Percentiles rank a stretch among this genome's conserved stretches.
Evolutionary conservation across 2,329 filamentous ascomycete species (phyloP).

Genomic region (Thielaviopsis cerberus): DNA sequence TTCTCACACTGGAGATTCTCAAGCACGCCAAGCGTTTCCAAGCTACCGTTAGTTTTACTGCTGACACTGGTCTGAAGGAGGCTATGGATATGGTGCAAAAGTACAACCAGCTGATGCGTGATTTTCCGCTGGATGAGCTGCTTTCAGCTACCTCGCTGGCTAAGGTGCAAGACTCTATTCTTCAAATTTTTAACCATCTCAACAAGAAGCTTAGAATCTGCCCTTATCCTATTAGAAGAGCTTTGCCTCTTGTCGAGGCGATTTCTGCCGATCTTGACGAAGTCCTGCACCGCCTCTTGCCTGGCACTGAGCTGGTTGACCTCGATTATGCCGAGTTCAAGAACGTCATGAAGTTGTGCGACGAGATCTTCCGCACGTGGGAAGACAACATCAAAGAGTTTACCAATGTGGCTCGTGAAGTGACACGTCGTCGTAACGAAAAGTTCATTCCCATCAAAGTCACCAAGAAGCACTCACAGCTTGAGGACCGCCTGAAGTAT

Average conservation of each 20-base stretch:
- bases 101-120: constrained; percentile 96
- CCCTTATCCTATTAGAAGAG: constrained; percentile 81
- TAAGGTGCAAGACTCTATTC: constrained; percentile 76
- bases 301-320: constrained; percentile 75
- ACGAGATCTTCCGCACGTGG: constrained; percentile 79
- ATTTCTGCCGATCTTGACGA: constrained; percentile 86
- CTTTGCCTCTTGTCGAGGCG: constrained; percentile 83
- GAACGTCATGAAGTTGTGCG: constrained; percentile 63
- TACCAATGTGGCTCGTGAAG: constrained; percentile 89
- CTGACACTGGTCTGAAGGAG: constrained; percentile 90
- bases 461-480: constrained; percentile 65
- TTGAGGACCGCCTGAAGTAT: constrained; percentile 81
- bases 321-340: constrained; percentile 84
- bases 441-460: constrained; percentile 99
- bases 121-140: constrained; percentile 89
- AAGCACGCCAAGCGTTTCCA: constrained; percentile 96
- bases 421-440: constrained; percentile 80
- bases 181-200: constrained; percentile 78
- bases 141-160: constrained; percentile 75
- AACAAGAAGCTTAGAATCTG: constrained; percentile 97
- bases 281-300: constrained; percentile 67
- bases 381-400: constrained; percentile 95
- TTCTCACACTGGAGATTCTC: constrained; percentile 80
- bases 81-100: constrained; percentile 92
- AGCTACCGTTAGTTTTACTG: constrained; percentile 87